These are phyloP conservation scores for Dictyostelium discoideum DNA, from an alignment of 78 protist species.

Conservation along the genomic window DNA sequence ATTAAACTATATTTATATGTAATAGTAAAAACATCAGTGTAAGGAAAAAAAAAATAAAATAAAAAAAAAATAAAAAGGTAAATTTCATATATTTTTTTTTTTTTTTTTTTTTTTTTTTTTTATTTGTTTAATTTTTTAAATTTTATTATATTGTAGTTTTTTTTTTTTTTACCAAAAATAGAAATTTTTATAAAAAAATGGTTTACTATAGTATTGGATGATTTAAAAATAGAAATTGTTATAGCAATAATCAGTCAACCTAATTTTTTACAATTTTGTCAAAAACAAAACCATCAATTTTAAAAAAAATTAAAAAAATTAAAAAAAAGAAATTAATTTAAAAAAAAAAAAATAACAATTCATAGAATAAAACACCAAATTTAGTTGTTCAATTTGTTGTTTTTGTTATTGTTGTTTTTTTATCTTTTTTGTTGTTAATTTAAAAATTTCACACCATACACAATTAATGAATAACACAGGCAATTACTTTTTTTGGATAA, in stretches of 20 bases:
- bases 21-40: background rate
- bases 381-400: background rate
- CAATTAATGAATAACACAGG: background rate
- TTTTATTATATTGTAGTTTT: background rate
- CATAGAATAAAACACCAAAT: background rate
- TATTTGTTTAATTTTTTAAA: too few relatives aligned
- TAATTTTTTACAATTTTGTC: background rate
- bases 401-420: background rate
- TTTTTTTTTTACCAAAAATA: background rate
- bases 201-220: background rate
- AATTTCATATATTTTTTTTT: background rate
- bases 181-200: background rate
- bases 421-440: too few relatives aligned
- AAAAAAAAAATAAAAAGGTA: background rate
- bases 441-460: background rate
- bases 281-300: too few relatives aligned
- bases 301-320: too few relatives aligned
- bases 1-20: background rate
- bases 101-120: too few relatives aligned
- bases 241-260: background rate
- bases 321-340: too few relatives aligned
- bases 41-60: too few relatives aligned
- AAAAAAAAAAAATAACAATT: too few relatives aligned
- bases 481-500: background rate
- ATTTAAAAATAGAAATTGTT: background rate